phyloP scores from a whole-genome alignment of 108 stramenopile genomes.

The Nitzschia sp. region DNA sequence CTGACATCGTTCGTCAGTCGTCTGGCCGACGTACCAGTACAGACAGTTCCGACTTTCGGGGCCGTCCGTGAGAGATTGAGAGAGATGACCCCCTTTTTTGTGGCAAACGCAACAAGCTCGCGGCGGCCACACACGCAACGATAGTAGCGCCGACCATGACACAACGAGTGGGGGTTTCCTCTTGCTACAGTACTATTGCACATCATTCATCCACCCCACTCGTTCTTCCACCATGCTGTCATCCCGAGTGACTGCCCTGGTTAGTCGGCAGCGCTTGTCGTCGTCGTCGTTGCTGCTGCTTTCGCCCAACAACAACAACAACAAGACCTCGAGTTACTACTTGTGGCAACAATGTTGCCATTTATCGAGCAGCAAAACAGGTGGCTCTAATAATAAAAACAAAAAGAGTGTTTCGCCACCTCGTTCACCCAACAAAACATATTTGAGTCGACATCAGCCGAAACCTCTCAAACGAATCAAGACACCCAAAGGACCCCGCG shows the following conservation, averaged over 20 bases:
- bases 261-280: too few species aligned
- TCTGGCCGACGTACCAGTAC: too few species aligned
- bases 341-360: not conserved
- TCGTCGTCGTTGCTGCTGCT: not conserved
- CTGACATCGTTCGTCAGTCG: too few species aligned
- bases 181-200: too few species aligned
- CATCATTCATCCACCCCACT: not conserved
- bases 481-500: slow-evolving; percentile 15
- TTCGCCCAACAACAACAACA: not conserved
- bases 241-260: not conserved
- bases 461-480: slow-evolving; percentile 2
- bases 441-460: slow-evolving; percentile 6
- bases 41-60: too few species aligned
- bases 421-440: slow-evolving; percentile 13
- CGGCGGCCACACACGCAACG: too few species aligned
- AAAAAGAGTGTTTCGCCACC: slow-evolving; percentile 9
- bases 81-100: too few species aligned
- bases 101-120: too few species aligned
- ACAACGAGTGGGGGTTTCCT: too few species aligned
- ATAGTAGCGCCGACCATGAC: too few species aligned
- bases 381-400: slow-evolving; percentile 6
- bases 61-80: too few species aligned
- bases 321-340: not conserved
- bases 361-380: not conserved
- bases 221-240: not conserved